Percentiles rank a stretch among this genome's conserved stretches.
These are phyloP conservation scores for Esteya vermicola DNA, from an alignment of 2,329 filamentous ascomycete genomes.

Conservation along the genomic window DNA sequence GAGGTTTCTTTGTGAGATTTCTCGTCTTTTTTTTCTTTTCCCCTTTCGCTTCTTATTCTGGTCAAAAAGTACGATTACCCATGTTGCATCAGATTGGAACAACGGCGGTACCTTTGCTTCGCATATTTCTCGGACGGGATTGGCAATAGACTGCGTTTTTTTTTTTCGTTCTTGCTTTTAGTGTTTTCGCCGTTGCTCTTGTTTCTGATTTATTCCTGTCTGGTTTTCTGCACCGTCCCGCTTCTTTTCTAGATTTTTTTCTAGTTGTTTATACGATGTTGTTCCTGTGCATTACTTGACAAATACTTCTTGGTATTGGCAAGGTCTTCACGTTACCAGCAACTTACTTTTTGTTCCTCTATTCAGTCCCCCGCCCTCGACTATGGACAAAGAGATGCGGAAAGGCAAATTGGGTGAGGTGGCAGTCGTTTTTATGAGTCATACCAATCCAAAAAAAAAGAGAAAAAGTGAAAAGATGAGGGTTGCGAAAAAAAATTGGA, in stretches of 20 bases:
- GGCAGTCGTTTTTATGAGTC: neutral
- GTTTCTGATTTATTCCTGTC: neutral
- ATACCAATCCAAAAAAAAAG: neutral
- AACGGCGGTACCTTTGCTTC: conserved; percentile 20
- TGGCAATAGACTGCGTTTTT: conserved; percentile 18
- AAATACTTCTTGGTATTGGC: neutral
- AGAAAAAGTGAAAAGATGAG: too few relatives aligned
- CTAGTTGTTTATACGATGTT: neutral
- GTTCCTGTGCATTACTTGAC: neutral
- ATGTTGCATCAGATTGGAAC: conserved; percentile 22
- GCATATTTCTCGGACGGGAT: conserved; percentile 20
- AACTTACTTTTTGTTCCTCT: neutral
- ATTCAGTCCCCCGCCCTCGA: too few relatives aligned
- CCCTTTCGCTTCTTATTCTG: neutral
- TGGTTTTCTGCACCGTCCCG: too few relatives aligned
- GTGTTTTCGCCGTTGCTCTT: neutral
- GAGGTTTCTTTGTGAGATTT: neutral
- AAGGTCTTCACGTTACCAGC: neutral
- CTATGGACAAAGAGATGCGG: too few relatives aligned
- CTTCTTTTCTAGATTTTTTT: neutral
- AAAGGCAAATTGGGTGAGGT: neutral
- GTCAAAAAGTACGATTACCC: conserved; percentile 18
- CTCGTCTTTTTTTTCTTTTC: neutral
- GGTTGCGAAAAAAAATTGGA: neutral
- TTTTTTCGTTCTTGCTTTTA: conserved; percentile 1